These are phyloP conservation scores for Cercospora sp. DNA, from an alignment of 2,329 filamentous ascomycete species.

Conservation along the genomic window DNA sequence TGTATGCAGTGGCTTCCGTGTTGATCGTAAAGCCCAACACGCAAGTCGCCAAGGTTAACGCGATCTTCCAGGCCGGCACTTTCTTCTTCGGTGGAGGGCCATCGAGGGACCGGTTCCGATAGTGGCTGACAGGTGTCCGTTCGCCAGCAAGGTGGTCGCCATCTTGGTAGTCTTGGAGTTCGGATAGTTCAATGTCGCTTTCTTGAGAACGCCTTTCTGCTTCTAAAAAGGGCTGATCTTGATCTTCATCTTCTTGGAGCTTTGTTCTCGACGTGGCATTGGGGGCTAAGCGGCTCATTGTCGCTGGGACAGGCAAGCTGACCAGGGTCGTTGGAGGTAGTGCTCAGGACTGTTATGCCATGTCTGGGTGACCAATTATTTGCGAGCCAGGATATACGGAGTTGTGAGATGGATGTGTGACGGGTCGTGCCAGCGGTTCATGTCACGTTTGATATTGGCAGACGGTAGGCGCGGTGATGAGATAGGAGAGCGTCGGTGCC, in stretches of 20 bases:
- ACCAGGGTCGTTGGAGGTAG: not conserved
- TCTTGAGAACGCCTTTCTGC: conserved; percentile 23
- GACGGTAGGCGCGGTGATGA: not conserved
- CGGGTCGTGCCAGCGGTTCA: not conserved
- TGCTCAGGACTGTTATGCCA: conserved; percentile 1
- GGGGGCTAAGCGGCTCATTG: conserved; percentile 26
- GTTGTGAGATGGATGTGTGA: not conserved
- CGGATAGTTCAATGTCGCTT: conserved; percentile 22
- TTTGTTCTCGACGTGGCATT: conserved; percentile 18
- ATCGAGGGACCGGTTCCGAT: conserved; percentile 19
- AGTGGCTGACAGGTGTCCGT: conserved; percentile 26
- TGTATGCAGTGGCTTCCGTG: conserved; percentile 39
- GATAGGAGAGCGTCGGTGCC: not conserved
- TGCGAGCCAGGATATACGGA: not conserved
- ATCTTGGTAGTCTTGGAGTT: conserved; percentile 16
- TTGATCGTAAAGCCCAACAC: conserved; percentile 38
- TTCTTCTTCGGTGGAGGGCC: conserved; percentile 19
- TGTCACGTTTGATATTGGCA: not conserved
- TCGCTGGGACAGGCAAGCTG: not conserved
- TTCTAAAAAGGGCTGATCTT: conserved; percentile 30
- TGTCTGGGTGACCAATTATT: not conserved
- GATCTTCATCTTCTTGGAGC: conserved; percentile 21
- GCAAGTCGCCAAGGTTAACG: conserved; percentile 29
- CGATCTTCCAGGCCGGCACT: conserved; percentile 28
- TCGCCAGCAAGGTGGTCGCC: conserved; percentile 24